phyloP scores from a whole-genome alignment of 352 stramenopile species.

The Plasmopara viticola region DNA sequence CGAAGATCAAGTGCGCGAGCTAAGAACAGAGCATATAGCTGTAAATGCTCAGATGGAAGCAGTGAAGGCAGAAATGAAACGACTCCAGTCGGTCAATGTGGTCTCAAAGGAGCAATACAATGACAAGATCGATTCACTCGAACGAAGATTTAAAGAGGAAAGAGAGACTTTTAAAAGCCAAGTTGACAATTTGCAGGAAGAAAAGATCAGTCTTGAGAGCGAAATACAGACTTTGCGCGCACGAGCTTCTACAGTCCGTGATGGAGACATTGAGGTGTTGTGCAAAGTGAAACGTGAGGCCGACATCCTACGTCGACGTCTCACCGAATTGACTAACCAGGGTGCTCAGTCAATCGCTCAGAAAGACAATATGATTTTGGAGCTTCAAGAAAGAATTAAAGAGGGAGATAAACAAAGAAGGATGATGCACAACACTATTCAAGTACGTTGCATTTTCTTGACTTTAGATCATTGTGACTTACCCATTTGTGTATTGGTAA shows the following conservation, averaged over 20 bases:
- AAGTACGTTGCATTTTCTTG: constrained; percentile 34
- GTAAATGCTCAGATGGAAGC: constrained; percentile 80
- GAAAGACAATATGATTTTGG: constrained; percentile 59
- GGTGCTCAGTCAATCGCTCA: constrained; percentile 58
- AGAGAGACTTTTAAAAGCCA: constrained; percentile 29
- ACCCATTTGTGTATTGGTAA: constrained; percentile 4
- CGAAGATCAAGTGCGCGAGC: constrained; percentile 60
- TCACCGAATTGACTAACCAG: constrained; percentile 60
- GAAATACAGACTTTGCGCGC: constrained; percentile 61
- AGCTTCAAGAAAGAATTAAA: constrained; percentile 68
- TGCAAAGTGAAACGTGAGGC: constrained; percentile 64
- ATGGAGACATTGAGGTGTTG: constrained; percentile 63
- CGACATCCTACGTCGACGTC: constrained; percentile 57
- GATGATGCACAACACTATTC: constrained; percentile 97
- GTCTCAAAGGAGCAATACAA: constrained; percentile 35
- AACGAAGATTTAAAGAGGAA: constrained; percentile 39
- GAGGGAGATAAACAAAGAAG: constrained; percentile 82
- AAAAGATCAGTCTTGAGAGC: constrained; percentile 69
- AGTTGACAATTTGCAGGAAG: constrained; percentile 60
- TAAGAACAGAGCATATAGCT: constrained; percentile 66
- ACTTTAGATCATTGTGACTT: neutral
- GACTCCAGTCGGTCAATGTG: constrained; percentile 31
- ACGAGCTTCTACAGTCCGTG: constrained; percentile 39
- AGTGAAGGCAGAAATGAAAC: constrained; percentile 65
- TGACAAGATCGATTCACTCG: constrained; percentile 24